phyloP scores from a whole-genome alignment of 2,329 filamentous ascomycete species.

The Colletotrichum sp. region DNA sequence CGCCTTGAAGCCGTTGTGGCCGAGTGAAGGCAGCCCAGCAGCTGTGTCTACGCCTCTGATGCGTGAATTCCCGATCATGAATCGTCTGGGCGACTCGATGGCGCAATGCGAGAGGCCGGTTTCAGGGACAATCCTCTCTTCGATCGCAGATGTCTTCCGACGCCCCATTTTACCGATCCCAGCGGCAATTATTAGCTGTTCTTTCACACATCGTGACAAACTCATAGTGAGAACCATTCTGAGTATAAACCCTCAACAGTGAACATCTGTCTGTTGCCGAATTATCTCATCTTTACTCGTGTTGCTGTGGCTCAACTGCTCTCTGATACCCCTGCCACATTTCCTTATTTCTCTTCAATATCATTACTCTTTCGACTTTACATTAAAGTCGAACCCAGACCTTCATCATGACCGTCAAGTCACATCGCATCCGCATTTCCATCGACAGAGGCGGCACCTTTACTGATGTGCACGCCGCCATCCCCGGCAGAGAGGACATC shows the following conservation, averaged over 20 bases:
- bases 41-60: no score
- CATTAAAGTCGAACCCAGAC: background rate
- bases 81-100: background rate
- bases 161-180: constrained; percentile 2
- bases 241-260: background rate
- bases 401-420: constrained; percentile 25
- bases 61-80: background rate
- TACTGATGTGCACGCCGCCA: constrained; percentile 72
- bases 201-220: background rate
- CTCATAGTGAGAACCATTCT: background rate
- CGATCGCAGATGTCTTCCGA: constrained; percentile 3
- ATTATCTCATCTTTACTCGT: background rate
- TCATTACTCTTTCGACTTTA: background rate
- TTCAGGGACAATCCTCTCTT: background rate
- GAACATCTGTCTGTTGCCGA: background rate
- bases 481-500: constrained; percentile 69
- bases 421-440: constrained; percentile 34
- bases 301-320: background rate
- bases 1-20: background rate
- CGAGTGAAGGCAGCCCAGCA: background rate
- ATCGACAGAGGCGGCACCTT: constrained; percentile 57
- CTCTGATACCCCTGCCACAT: background rate
- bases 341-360: background rate
- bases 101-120: background rate
- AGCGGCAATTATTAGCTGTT: background rate